phyloP scores from a whole-genome alignment of 129 eudicot genomes.

The Mikania micrantha region DNA sequence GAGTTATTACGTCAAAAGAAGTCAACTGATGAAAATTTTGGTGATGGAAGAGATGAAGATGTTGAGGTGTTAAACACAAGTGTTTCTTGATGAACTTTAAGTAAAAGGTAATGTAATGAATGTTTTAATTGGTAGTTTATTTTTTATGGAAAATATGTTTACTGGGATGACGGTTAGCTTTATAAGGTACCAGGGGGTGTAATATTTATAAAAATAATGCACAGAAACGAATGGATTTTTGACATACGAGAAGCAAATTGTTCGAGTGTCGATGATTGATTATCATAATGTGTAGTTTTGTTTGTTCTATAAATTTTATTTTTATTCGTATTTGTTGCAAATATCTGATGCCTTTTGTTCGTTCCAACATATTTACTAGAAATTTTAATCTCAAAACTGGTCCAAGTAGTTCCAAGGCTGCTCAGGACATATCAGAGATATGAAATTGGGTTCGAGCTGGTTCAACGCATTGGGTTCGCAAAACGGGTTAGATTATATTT shows the following conservation, averaged over 20 bases:
- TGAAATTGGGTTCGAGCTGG: too few relatives aligned
- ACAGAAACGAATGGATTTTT: constrained; percentile 17
- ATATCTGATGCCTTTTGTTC: too few relatives aligned
- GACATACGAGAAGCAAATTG: constrained; percentile 2
- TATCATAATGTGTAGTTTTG: constrained; percentile 18
- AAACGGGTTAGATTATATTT: too few relatives aligned
- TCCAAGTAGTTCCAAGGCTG: too few relatives aligned
- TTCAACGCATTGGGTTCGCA: too few relatives aligned
- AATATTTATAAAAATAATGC: constrained; percentile 5
- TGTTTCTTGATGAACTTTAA: constrained; percentile 22
- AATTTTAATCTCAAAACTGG: too few relatives aligned
- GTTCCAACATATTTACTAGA: too few relatives aligned
- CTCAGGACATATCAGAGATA: too few relatives aligned
- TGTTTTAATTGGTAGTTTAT: background rate
- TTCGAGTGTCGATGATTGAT: background rate
- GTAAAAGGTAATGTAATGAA: constrained; percentile 28
- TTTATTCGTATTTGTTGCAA: background rate
- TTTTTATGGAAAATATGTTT: background rate
- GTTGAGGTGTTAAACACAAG: constrained; percentile 30
- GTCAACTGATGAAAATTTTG: constrained; percentile 50
- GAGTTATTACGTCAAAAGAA: constrained; percentile 42
- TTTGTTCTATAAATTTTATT: constrained; percentile 11
- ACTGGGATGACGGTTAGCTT: background rate
- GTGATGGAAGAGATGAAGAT: constrained; percentile 44
- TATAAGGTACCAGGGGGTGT: background rate